Conservation (phyloP, 2,329 filamentous ascomycete genomes). For the Fonsecaea erecta region DNA sequence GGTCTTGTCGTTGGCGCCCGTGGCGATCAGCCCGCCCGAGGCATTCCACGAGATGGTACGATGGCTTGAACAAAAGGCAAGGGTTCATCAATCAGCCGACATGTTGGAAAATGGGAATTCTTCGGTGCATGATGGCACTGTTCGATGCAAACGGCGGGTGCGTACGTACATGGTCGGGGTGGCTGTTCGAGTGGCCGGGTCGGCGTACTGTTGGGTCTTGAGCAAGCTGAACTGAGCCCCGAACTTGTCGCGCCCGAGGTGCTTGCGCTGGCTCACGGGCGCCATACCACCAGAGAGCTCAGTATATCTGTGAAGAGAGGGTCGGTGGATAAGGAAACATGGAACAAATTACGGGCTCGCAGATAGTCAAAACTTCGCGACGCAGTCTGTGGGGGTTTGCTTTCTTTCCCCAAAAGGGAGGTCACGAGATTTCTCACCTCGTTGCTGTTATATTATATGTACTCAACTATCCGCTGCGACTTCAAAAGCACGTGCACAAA, state of each 20-base stretch:
- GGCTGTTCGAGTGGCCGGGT: constrained; percentile 61
- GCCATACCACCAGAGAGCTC: constrained; percentile 18
- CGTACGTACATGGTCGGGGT: constrained; percentile 63
- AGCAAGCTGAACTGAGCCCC: constrained; percentile 67
- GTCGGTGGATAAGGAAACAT: neutral
- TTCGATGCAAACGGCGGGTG: constrained; percentile 29
- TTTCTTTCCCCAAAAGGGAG: neutral
- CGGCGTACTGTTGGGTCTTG: constrained; percentile 73
- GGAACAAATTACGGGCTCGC: neutral
- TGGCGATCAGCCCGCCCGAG: constrained; percentile 79
- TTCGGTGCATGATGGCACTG: neutral
- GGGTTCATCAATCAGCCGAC: constrained; percentile 35
- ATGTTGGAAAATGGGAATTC: constrained; percentile 13
- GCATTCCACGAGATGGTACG: constrained; percentile 89
- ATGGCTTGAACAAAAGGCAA: constrained; percentile 56
- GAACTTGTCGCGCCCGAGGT: constrained; percentile 69
- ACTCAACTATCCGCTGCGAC: neutral
- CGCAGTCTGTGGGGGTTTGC: neutral
- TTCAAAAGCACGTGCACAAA: neutral
- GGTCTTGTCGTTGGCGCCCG: constrained; percentile 83
- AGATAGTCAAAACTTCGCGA: neutral
- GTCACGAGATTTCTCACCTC: neutral
- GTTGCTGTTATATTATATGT: neutral
- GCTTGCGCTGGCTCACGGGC: constrained; percentile 43
- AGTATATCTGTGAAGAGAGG: neutral